phyloP scores from a whole-genome alignment of 2,329 filamentous ascomycete species.

The Aspergillus candidus region DNA sequence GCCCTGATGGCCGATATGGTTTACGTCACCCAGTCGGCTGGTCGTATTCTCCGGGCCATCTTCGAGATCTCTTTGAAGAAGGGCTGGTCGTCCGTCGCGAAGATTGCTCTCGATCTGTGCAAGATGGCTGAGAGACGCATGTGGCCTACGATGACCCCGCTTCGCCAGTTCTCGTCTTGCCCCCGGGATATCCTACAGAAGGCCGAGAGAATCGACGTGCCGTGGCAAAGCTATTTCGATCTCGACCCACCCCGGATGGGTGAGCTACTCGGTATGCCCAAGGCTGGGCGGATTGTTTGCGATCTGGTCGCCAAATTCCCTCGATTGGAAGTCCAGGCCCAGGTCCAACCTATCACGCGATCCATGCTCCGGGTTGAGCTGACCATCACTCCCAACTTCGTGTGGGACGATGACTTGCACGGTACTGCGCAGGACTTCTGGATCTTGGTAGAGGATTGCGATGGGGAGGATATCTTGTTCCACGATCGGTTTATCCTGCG shows the following conservation, averaged over 20 bases:
- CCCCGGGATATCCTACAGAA: constrained; percentile 83
- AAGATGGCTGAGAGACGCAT: constrained; percentile 99
- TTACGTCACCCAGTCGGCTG: constrained; percentile 95
- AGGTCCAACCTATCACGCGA: constrained; percentile 89
- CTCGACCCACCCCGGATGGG: constrained; percentile 95
- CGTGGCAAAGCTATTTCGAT: constrained; percentile 91
- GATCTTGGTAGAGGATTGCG: constrained; percentile 95
- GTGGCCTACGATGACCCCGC: constrained; percentile 98
- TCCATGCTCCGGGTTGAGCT: constrained; percentile 88
- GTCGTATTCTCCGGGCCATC: constrained; percentile 87
- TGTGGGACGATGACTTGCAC: constrained; percentile 88
- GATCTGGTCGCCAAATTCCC: constrained; percentile 87
- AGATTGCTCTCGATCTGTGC: constrained; percentile 86
- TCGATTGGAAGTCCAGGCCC: constrained; percentile 82
- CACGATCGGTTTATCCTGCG: constrained; percentile 91
- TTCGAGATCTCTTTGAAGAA: constrained; percentile 98
- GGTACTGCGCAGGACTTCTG: constrained; percentile 88
- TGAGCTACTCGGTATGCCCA: constrained; percentile 84
- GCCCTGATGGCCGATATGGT: constrained; percentile 98
- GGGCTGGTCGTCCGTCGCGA: constrained; percentile 89
- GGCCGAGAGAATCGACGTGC: constrained; percentile 88
- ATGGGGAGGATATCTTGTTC: constrained; percentile 91
- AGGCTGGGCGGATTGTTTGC: constrained; percentile 79
- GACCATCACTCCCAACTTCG: constrained; percentile 87
- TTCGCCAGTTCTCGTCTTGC: constrained; percentile 81